phyloP scores from a whole-genome alignment of 2,329 filamentous ascomycete genomes.

The Nothopassalora personata region DNA sequence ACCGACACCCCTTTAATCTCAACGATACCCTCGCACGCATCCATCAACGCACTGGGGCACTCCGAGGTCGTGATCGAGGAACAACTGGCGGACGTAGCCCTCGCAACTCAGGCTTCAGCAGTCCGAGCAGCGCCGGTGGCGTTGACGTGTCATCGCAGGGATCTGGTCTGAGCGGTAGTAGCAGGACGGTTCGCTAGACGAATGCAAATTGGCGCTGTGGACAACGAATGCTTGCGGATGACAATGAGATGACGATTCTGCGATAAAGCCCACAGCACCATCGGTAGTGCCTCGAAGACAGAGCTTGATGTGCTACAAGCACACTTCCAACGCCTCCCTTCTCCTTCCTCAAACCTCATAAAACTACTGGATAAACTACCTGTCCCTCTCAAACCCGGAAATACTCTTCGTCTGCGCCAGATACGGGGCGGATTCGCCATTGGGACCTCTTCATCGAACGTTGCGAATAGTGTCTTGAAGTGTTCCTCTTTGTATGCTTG shows the following conservation, averaged over 20 bases:
- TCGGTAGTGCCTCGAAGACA: not conserved
- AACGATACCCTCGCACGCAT: constrained; percentile 18
- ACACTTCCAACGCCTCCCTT: not conserved
- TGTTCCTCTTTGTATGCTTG: not conserved
- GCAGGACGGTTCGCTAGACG: constrained; percentile 8
- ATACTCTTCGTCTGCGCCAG: constrained; percentile 6
- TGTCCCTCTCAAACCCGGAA: constrained; percentile 6
- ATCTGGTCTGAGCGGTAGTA: constrained; percentile 14
- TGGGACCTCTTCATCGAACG: constrained; percentile 6
- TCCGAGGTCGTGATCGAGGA: not conserved
- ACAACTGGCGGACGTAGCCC: not conserved
- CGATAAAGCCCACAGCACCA: not conserved
- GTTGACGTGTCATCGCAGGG: not conserved
- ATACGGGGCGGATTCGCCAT: constrained; percentile 4
- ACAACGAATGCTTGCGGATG: not conserved
- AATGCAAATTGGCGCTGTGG: not conserved
- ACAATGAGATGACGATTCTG: not conserved
- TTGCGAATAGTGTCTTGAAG: constrained; percentile 7
- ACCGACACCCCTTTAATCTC: constrained; percentile 21
- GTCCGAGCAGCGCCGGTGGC: constrained; percentile 8
- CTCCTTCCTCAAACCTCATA: too few species aligned
- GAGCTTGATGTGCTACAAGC: not conserved
- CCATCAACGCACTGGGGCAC: constrained; percentile 1
- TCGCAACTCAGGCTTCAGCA: constrained; percentile 2
- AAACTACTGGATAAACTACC: constrained; percentile 1